These are phyloP conservation scores for Gossypium davidsonii DNA, from an alignment of 441 rosid genomes.

Conservation along the genomic window DNA sequence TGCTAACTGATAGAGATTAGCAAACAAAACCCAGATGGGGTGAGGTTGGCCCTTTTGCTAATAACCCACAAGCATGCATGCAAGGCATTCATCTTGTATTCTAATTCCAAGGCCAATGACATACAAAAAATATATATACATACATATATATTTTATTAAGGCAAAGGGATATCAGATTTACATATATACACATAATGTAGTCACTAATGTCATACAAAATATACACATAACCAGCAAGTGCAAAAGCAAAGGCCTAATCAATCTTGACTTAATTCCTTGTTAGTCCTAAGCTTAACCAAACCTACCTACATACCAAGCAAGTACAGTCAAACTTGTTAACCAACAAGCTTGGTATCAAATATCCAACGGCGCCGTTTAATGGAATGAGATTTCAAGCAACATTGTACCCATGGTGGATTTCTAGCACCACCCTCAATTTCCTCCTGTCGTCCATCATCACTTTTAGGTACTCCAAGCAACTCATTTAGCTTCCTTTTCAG, in stretches of 20 bases:
- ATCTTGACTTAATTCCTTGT: not conserved
- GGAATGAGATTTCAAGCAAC: constrained; percentile 56
- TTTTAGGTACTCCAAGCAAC: constrained; percentile 50
- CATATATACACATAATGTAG: no score
- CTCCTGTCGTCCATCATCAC: constrained; percentile 15
- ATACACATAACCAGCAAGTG: not conserved
- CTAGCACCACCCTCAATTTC: constrained; percentile 31
- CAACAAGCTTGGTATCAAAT: constrained; percentile 47
- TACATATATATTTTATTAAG: no score
- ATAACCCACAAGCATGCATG: no score
- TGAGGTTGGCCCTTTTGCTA: no score
- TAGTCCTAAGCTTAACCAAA: not conserved
- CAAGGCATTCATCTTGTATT: no score
- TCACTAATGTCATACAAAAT: no score
- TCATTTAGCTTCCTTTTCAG: constrained; percentile 39
- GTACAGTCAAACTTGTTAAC: not conserved
- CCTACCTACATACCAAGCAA: not conserved
- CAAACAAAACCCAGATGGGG: no score
- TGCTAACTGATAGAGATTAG: no score
- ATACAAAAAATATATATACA: no score
- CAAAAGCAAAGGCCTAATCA: not conserved
- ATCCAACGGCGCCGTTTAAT: constrained; percentile 36
- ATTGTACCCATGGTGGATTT: constrained; percentile 76
- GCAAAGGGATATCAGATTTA: no score
- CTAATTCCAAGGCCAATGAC: no score